Conservation (phyloP, 495 filamentous ascomycete species). For the Tuber aestivum region DNA sequence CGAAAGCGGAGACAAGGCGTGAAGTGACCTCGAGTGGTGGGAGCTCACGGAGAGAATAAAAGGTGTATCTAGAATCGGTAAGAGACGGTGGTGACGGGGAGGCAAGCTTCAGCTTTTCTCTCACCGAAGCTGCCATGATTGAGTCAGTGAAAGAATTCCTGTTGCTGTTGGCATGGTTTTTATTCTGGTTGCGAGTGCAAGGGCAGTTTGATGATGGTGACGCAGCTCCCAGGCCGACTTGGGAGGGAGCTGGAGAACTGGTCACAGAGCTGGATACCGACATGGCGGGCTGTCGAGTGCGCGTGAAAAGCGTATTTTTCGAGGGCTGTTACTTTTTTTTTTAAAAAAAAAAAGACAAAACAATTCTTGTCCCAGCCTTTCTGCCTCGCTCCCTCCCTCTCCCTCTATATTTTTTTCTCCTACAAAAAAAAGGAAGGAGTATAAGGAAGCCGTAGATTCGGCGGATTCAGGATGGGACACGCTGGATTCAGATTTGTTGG, state of each 20-base stretch:
- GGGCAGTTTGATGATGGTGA: neutral
- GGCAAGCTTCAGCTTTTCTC: neutral
- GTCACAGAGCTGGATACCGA: neutral
- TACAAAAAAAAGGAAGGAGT: neutral
- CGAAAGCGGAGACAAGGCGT: constrained; percentile 25
- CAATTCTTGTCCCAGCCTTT: neutral
- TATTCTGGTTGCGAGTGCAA: neutral
- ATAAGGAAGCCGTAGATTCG: neutral
- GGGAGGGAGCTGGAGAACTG: neutral
- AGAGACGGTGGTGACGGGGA: neutral
- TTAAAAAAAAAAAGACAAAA: neutral
- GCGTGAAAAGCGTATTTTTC: neutral
- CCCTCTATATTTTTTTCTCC: neutral
- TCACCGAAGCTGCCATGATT: neutral
- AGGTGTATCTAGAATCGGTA: constrained; percentile 9
- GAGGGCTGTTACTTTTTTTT: neutral
- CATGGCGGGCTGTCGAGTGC: neutral
- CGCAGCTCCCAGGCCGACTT: neutral
- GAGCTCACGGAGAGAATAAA: constrained; percentile 21
- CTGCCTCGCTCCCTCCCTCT: neutral
- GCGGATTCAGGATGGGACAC: neutral
- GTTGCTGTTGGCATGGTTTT: neutral
- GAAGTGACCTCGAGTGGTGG: constrained; percentile 24
- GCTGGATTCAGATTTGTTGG: neutral
- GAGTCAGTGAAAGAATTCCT: neutral